Evolutionary conservation across 129 eudicot genomes (phyloP).

Genomic region (Calendula officinalis): DNA sequence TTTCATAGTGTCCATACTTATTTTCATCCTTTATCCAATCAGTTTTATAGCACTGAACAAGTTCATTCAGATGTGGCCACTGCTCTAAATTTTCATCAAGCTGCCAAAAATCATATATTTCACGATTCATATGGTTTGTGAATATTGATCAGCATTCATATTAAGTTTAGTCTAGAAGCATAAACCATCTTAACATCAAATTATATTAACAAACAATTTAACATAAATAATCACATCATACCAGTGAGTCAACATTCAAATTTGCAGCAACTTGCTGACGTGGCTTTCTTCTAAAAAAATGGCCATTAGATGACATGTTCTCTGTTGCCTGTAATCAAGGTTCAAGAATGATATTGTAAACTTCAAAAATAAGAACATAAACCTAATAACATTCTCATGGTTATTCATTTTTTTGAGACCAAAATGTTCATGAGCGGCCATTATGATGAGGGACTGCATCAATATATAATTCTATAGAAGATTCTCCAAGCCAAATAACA

Average conservation of each 20-base stretch:
- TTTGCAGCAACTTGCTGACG: conserved; percentile 47
- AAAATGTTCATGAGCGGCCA: too few species aligned
- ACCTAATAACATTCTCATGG: too few species aligned
- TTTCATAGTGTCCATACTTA: conserved; percentile 97
- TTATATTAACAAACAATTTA: not conserved
- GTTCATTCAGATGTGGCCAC: conserved; percentile 78
- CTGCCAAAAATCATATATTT: conserved; percentile 40
- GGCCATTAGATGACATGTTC: conserved; percentile 27
- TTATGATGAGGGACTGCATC: too few species aligned
- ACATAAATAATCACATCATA: conserved; percentile 19
- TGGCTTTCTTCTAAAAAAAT: too few species aligned
- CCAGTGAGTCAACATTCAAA: conserved; percentile 78
- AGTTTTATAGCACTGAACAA: conserved; percentile 87
- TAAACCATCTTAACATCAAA: too few species aligned
- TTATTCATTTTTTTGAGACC: too few species aligned
- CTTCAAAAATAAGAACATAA: too few species aligned
- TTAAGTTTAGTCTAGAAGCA: not conserved
- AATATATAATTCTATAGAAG: too few species aligned
- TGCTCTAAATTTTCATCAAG: conserved; percentile 97
- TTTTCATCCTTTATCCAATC: conserved; percentile 94
- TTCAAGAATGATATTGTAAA: not conserved
- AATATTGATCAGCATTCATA: not conserved
- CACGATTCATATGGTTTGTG: conserved; percentile 2
- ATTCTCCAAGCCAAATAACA: too few species aligned
- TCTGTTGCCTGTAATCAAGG: conserved; percentile 51